These are phyloP conservation scores for Kwoniella botswanensis DNA, from an alignment of 768 basidiomycete species.

Conservation along the genomic window DNA sequence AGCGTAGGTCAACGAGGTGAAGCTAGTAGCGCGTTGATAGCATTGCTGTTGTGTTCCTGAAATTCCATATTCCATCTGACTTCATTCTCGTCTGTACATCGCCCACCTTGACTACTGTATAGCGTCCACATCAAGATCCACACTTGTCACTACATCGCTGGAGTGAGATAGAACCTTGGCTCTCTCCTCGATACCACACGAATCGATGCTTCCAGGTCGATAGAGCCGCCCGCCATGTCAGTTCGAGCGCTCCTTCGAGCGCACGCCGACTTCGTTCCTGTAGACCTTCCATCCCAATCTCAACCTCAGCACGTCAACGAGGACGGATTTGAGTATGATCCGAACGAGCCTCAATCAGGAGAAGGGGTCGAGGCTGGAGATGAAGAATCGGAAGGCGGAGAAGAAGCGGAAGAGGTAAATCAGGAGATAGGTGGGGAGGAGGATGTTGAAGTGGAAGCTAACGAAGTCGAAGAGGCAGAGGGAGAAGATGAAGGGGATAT, in stretches of 20 bases:
- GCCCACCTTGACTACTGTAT: no score
- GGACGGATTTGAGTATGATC: conserved; percentile 34
- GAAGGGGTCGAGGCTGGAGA: conserved; percentile 12
- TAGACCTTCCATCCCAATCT: conserved; percentile 32
- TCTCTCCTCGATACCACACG: no score
- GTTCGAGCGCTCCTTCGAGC: conserved; percentile 18
- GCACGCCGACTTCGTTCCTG: conserved; percentile 20
- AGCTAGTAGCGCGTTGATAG: neutral
- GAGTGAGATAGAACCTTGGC: no score
- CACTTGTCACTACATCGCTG: no score
- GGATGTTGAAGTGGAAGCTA: conserved; percentile 38
- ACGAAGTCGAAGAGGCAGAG: conserved; percentile 11
- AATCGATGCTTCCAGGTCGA: no score
- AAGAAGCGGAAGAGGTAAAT: conserved; percentile 21
- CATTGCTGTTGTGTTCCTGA: conserved; percentile 15
- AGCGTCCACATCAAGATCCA: neutral
- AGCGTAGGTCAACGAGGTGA: neutral
- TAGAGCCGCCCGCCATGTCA: conserved; percentile 1
- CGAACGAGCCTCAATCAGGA: neutral
- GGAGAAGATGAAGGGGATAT: conserved; percentile 18
- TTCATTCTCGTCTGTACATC: neutral
- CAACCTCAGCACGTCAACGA: conserved; percentile 40
- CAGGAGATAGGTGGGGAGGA: conserved; percentile 34
- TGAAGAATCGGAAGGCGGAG: conserved; percentile 14
- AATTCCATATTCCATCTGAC: neutral